Percentiles rank a stretch among this genome's conserved stretches.
Evolutionary conservation across 2,329 filamentous ascomycete species (phyloP).

Genomic region (Rutstroemia sp.): DNA sequence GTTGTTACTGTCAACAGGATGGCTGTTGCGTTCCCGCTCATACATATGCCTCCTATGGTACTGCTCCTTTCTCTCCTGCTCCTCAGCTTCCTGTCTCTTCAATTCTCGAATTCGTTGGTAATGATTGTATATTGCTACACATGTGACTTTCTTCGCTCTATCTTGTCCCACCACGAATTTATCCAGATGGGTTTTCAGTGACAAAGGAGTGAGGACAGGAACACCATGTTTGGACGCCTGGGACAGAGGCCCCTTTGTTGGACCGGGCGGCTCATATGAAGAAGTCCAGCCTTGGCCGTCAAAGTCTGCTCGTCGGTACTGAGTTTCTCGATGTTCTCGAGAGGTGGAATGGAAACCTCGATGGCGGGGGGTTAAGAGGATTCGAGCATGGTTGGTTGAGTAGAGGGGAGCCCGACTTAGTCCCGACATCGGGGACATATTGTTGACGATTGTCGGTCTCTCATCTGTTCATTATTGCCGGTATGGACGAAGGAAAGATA

Average conservation of each 20-base stretch:
- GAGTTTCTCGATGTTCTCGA: conserved; percentile 10
- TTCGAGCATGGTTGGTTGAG: neutral
- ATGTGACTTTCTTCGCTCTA: conserved; percentile 86
- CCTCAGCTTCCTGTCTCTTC: conserved; percentile 70
- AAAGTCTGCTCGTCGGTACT: conserved; percentile 49
- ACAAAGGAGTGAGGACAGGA: conserved; percentile 55
- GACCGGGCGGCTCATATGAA: conserved; percentile 54
- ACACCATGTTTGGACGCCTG: conserved; percentile 44
- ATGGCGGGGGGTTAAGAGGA: conserved; percentile 10
- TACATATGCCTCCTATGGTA: conserved; percentile 41
- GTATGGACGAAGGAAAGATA: neutral
- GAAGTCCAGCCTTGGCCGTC: conserved; percentile 46
- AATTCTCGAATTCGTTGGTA: conserved; percentile 79
- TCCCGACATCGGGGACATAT: conserved; percentile 8
- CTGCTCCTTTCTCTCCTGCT: conserved; percentile 57
- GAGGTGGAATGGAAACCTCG: neutral
- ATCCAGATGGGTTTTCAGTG: conserved; percentile 84
- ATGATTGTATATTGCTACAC: conserved; percentile 91
- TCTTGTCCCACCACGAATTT: conserved; percentile 96
- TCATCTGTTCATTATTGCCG: conserved; percentile 4
- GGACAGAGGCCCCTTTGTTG: conserved; percentile 55
- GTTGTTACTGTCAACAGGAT: conserved; percentile 70
- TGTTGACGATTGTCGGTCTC: neutral
- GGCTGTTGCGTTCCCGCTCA: conserved; percentile 43
- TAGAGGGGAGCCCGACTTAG: neutral